Conservation (phyloP, 2,329 filamentous ascomycete genomes). For the Cladophialophora immunda region DNA sequence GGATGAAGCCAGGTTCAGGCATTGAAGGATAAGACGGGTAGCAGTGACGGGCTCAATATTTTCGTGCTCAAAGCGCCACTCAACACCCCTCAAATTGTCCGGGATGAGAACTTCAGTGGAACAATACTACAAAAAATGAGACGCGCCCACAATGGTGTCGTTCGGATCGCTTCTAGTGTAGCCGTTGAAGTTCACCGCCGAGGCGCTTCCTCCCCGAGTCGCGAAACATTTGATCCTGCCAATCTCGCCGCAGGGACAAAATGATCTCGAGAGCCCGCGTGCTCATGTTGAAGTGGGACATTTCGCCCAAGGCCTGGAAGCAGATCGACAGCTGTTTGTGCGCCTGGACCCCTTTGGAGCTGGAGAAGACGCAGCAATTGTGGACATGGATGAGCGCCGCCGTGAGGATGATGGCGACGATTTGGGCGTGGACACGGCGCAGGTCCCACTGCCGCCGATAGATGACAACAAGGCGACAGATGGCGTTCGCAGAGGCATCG, state of each 20-base stretch:
- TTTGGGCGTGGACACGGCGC: conserved; percentile 10
- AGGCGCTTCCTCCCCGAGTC: conserved; percentile 1
- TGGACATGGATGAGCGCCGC: conserved; percentile 20
- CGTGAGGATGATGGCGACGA: conserved; percentile 8
- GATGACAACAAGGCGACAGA: conserved; percentile 6
- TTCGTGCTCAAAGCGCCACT: neutral
- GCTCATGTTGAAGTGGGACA: conserved; percentile 17
- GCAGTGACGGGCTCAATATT: neutral
- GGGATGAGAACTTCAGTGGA: neutral
- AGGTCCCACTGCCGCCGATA: conserved; percentile 16
- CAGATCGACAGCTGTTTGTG: conserved; percentile 48
- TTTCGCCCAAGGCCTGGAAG: conserved; percentile 32
- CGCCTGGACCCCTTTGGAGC: conserved; percentile 47
- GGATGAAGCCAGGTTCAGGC: neutral
- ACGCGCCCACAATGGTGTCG: neutral
- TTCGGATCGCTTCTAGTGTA: neutral
- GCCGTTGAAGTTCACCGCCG: neutral
- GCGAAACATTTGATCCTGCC: conserved; percentile 7
- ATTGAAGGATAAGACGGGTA: neutral
- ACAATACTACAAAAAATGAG: neutral
- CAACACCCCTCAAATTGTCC: neutral
- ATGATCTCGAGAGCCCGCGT: conserved; percentile 6
- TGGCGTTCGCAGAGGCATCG: conserved; percentile 10
- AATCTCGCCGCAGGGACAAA: conserved; percentile 8
- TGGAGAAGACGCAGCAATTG: conserved; percentile 25